Evolutionary conservation across 176 grass and related monocot genomes (phyloP), one percentile per base, ranked within the genome.

Genomic region (Hyparrhenia diplandra): DNA sequence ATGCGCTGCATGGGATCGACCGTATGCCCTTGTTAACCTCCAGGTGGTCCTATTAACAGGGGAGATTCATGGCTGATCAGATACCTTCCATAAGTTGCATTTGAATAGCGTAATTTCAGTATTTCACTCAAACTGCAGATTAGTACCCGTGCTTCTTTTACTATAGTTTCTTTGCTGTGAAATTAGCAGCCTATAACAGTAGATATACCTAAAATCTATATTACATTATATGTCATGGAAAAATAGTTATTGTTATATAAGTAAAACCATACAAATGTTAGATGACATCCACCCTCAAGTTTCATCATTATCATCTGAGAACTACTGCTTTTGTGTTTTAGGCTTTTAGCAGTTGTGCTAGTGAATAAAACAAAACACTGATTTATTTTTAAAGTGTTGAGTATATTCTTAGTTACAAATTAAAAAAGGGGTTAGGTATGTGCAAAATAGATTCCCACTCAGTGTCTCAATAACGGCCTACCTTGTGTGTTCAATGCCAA

Each of bases 11-110:
- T 0, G 95, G 95, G 47, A 91, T 83, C 5, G 73, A 81, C 57
- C 74, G 82, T 76, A 95, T 85, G 74, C 83, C 84, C 78, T 75
- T 83, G 36, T 69, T 67, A 42, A 72, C 64, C 32, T 93, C 86
- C 73, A 95, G 64, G 83, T 91, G 92, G 11, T 95, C 92, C 92
- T 95, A 67, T 73, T 31, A 79, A 68, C 30, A 82, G 67, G 1
- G 85, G 63, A 74, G 10, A 80, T 32, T 83, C 65, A 12, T 79
- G 28, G 16, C 31, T 35, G 43, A 70, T 55, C 30, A 73, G 75
- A 36, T 63, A 68, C 52, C 9, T 43, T 39, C 35, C 29, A 27
- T 36, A 71, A 34, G 42, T 49, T 55, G 13, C 29, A 77, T 2
- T 25, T 3, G 36, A 76, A 34, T 8, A 75, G 35, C 6, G 2